Conservation (phyloP, 108 stramenopile species). For the Skeletonema costatum region DNA sequence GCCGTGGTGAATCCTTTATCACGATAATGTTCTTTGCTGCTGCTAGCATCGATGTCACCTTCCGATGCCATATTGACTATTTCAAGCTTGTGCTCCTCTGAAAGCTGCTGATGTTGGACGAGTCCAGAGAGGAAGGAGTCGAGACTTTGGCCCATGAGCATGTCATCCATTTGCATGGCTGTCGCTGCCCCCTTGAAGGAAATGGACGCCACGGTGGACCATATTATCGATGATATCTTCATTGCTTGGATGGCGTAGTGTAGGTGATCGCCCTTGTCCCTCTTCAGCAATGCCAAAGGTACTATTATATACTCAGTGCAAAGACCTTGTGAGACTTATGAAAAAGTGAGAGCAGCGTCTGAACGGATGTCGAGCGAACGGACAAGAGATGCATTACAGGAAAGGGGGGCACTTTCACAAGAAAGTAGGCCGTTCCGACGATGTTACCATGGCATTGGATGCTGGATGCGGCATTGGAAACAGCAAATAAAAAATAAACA, state of each 20-base stretch:
- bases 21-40: neutral
- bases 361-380: no score
- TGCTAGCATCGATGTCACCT: neutral
- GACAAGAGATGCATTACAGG: no score
- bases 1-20: slow-evolving; percentile 16
- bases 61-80: slow-evolving; percentile 13
- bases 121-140: slow-evolving; percentile 26
- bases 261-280: no score
- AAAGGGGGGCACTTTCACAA: no score
- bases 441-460: no score
- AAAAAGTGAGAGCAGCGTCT: no score
- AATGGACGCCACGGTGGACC: neutral
- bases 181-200: neutral
- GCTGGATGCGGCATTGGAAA: no score
- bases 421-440: no score
- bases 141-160: slow-evolving; percentile 32
- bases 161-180: slow-evolving; percentile 26
- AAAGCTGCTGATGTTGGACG: slow-evolving; percentile 10
- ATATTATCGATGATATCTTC: neutral
- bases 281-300: no score
- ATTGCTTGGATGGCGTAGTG: neutral
- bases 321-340: no score
- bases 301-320: no score
- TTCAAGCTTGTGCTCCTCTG: slow-evolving; percentile 7
- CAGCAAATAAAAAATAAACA: no score